Evolutionary conservation across 2,329 filamentous ascomycete species (phyloP), one percentile per base, ranked within the genome.

Genomic region (Xenoacremonium recifei): DNA sequence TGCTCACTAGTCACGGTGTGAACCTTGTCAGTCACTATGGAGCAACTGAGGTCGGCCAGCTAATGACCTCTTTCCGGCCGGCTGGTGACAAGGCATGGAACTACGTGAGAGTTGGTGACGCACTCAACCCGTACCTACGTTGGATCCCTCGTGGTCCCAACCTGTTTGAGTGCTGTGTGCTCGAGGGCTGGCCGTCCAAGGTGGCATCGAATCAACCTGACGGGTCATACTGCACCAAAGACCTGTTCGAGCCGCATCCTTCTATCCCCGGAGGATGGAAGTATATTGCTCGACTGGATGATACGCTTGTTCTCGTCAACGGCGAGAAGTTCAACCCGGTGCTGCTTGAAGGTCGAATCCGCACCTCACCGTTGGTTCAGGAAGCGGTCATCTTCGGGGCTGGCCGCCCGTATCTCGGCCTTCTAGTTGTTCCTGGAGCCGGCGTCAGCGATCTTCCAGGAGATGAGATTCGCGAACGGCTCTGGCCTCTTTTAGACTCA

Each of bases 341-440:
- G 2, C 63, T 63, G 0, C 68, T 71, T 5, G 82, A 85, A 55
- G 71, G 75, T 4, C 65, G 69, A 0, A 72, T 84, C 6, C 66
- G 77, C 7, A 71, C 79, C 39, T 66, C 76, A 36, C 62, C 67
- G 4, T 60, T 73, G 0, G 75, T 84, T 1, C 65, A 71, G 13
- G 81, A 84, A 44, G 74, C 73, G 0, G 65, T 82, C 3, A 71
- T 81, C 1, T 81, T 83, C 46, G 80, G 80, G 0, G 69, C 72
- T 2, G 76, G 73, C 7, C 70, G 68, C 35, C 65, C 71, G 1
- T 66, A 74, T 20, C 75, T 76, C 0, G 80, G 79, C 2, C 50
- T 81, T 10, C 50, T 82, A 10, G 63, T 84, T 11, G 63, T 84
- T 17, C 70, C 73, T 19, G 66, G 70, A 11, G 69, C 74, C n/a